These are phyloP conservation scores for Colletotrichum sidae DNA, from an alignment of 2,329 filamentous ascomycete genomes.

Conservation along the genomic window DNA sequence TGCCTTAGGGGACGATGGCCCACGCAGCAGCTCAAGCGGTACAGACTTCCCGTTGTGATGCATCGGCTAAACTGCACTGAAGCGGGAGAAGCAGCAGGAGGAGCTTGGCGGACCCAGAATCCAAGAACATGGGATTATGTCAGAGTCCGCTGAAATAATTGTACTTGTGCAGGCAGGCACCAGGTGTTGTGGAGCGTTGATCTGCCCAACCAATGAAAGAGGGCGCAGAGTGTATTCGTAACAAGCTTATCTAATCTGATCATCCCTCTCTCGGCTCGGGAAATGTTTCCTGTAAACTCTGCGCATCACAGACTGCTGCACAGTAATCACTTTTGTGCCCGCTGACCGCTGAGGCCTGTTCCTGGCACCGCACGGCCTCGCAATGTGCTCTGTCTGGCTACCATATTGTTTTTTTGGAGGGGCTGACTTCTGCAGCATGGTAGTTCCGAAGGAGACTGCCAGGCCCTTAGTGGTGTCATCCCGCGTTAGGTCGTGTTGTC, in stretches of 20 bases:
- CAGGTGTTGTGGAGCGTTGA: neutral
- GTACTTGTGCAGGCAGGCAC: slow-evolving; percentile 1
- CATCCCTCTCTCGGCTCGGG: neutral
- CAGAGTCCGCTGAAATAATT: neutral
- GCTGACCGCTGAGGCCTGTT: slow-evolving; percentile 12
- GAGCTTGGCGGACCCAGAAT: neutral
- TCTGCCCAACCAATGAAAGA: slow-evolving; percentile 2
- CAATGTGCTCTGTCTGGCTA: neutral
- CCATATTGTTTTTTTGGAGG: neutral
- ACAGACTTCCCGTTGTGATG: neutral
- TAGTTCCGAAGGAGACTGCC: too few relatives aligned
- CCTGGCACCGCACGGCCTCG: slow-evolving; percentile 14
- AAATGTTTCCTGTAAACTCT: neutral
- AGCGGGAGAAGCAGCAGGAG: neutral
- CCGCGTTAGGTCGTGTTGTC: too few relatives aligned
- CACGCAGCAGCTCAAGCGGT: neutral
- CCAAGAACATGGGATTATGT: neutral
- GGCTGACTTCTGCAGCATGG: too few relatives aligned
- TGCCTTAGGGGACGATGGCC: too few relatives aligned
- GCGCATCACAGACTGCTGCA: too few relatives aligned
- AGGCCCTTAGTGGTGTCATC: too few relatives aligned
- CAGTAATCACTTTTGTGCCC: neutral
- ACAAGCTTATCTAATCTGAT: slow-evolving; percentile 31
- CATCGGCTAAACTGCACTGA: neutral
- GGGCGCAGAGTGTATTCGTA: slow-evolving; percentile 1